Conservation (phyloP, 176 grass and related monocot species). For the Zea luxurians region DNA sequence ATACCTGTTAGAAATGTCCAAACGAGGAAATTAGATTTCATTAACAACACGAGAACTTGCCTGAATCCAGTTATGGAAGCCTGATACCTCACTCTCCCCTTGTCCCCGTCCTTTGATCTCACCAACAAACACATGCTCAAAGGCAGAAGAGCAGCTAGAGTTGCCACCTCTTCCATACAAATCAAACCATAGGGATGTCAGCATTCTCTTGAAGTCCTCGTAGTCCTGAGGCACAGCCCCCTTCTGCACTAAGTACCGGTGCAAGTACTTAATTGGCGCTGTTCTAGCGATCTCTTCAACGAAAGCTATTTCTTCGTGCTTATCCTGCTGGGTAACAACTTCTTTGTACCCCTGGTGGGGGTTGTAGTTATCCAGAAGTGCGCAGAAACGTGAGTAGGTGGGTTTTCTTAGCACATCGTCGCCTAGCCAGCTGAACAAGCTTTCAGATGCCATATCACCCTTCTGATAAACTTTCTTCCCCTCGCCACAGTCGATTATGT, state of each 20-base stretch:
- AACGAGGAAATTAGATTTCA: background rate
- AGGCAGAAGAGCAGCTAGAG: slow-evolving; percentile 72
- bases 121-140: slow-evolving; percentile 98
- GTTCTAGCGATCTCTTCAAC: slow-evolving; percentile 97
- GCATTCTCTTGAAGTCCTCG: slow-evolving; percentile 70
- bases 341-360: slow-evolving; percentile 82
- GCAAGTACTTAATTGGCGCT: slow-evolving; percentile 75
- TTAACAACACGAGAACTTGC: slow-evolving; percentile 43
- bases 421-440: slow-evolving; percentile 68
- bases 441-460: slow-evolving; percentile 76
- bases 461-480: slow-evolving; percentile 93
- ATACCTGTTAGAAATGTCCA: slow-evolving; percentile 15
- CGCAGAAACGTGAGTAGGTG: slow-evolving; percentile 73
- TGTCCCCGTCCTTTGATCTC: slow-evolving; percentile 67
- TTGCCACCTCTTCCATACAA: slow-evolving; percentile 82
- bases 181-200: slow-evolving; percentile 83
- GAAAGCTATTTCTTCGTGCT: slow-evolving; percentile 81
- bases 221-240: slow-evolving; percentile 53
- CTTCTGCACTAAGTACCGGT: slow-evolving; percentile 73
- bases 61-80: slow-evolving; percentile 99
- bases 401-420: slow-evolving; percentile 61
- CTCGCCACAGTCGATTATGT: slow-evolving; percentile 69
- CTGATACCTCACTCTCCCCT: slow-evolving; percentile 75
- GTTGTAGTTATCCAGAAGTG: slow-evolving; percentile 97
- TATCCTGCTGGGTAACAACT: slow-evolving; percentile 82